Percentiles rank a stretch among this genome's conserved stretches.
These are phyloP conservation scores for Fistulina hepatica DNA, from an alignment of 1,284 basidiomycete genomes.

Conservation along the genomic window DNA sequence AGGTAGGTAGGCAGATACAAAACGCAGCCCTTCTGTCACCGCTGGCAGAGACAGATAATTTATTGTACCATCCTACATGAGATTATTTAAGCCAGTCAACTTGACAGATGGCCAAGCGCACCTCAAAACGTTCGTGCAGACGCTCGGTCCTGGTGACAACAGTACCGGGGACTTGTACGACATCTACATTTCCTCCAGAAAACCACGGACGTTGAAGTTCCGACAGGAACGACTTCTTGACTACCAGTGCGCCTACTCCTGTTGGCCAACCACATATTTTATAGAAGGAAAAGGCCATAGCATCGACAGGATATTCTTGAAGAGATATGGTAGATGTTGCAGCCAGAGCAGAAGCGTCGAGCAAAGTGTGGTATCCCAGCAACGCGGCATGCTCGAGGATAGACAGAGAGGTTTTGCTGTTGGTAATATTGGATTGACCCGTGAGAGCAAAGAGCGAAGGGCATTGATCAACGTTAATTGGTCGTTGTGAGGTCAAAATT, in stretches of 20 bases:
- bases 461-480: too few relatives aligned
- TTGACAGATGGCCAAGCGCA: constrained; percentile 22
- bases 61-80: constrained; percentile 63
- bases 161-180: constrained; percentile 68
- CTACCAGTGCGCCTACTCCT: constrained; percentile 69
- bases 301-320: constrained; percentile 56
- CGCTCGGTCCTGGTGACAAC: constrained; percentile 51
- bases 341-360: constrained; percentile 72
- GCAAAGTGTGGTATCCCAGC: constrained; percentile 61
- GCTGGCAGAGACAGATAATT: constrained; percentile 69
- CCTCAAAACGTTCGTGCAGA: constrained; percentile 67
- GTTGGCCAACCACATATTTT: constrained; percentile 87
- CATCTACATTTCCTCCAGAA: constrained; percentile 69
- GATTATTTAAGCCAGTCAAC: constrained; percentile 6
- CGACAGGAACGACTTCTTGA: constrained; percentile 55
- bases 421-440: constrained; percentile 72
- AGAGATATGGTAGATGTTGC: constrained; percentile 61
- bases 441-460: constrained; percentile 64
- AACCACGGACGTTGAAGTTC: constrained; percentile 69
- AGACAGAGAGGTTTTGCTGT: constrained; percentile 49
- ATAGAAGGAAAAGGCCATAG: constrained; percentile 77
- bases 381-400: constrained; percentile 48
- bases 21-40: constrained; percentile 62
- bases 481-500: too few relatives aligned
- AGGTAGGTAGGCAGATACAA: constrained; percentile 65